Evolutionary conservation across 257 asterid genomes (phyloP), one percentile per base, ranked within the genome.

Genomic region (Nicotiana paniculata): DNA sequence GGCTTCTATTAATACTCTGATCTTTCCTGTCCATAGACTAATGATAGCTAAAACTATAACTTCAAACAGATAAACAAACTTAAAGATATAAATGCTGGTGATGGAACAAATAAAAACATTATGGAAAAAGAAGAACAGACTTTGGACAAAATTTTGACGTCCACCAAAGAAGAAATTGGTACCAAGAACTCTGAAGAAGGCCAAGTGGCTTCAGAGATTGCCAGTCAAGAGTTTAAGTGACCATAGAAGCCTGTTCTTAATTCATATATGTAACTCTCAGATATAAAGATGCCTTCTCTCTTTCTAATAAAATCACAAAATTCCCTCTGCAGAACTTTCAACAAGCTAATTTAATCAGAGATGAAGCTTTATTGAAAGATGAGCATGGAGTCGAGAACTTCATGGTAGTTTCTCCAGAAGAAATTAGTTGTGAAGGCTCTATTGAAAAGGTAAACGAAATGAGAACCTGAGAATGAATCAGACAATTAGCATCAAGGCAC

Each of bases 381-480:
- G 24, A 64, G 77, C 74, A 15, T 32, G 68, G 57, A 64, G 46
- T 15, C 5, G 48, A 65, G 39, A 63, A 66, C 59, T 30, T 24
- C 43, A 51, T 18, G 35, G 82, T 46, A 12, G 21, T 26, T 81
- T 66, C 82, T 61, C 35, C 74, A 62, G 81, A 79, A 77, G 82
- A 79, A 81, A 82, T 17, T 54, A 82, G 58, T 39, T 66, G 17
- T 48, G 80, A 18, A 59, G 48, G n/a, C 58, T 16, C 57, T 81
- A 51, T 32, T 78, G 84, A 79, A 77, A 80, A 76, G 24, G 80
- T 67, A 53, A 63, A 79, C 46, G 69, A 53, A 59, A 61, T 12
- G 30, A 37, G 66, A 85, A 79, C 67, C 82, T 67, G 33, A 68
- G 77, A 54, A 54, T 82, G 62, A 82, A 85, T 86, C 46, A 79